phyloP scores from a whole-genome alignment of 2,329 filamentous ascomycete genomes.

The Seiridium unicorne region DNA sequence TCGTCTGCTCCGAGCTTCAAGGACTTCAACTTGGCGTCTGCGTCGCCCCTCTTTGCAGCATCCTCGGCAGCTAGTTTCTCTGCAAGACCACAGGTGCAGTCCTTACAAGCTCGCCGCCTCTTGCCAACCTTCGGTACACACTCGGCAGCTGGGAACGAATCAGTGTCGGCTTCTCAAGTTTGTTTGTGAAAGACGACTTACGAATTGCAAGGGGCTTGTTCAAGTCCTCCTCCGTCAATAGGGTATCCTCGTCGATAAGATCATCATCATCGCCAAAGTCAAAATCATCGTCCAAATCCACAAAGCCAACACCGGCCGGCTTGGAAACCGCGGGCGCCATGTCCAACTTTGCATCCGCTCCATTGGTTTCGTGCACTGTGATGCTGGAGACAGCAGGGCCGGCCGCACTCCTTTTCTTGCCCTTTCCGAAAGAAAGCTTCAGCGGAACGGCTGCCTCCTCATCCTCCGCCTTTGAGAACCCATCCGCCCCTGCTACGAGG shows the following conservation, averaged over 20 bases:
- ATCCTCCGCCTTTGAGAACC: slow-evolving; percentile 72
- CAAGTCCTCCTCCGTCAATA: slow-evolving; percentile 84
- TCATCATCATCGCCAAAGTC: slow-evolving; percentile 70
- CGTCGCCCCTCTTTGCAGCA: slow-evolving; percentile 59
- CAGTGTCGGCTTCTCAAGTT: slow-evolving; percentile 12
- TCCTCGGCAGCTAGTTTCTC: slow-evolving; percentile 87
- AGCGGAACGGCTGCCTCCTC: slow-evolving; percentile 55
- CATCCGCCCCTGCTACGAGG: slow-evolving; percentile 60
- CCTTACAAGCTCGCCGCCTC: slow-evolving; percentile 91
- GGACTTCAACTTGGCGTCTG: slow-evolving; percentile 61
- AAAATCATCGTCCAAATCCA: slow-evolving; percentile 66
- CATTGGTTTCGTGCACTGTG: slow-evolving; percentile 35
- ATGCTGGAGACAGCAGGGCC: slow-evolving; percentile 28
- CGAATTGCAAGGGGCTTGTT: slow-evolving; percentile 75
- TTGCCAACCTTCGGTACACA: slow-evolving; percentile 87
- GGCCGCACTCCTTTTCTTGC: slow-evolving; percentile 49
- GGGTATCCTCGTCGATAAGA: slow-evolving; percentile 84
- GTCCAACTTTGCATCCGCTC: slow-evolving; percentile 32
- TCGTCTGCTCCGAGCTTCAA: slow-evolving; percentile 76
- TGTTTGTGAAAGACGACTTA: slow-evolving; percentile 46
- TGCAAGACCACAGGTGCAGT: slow-evolving; percentile 93
- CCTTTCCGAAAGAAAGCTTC: slow-evolving; percentile 62
- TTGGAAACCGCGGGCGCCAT: slow-evolving; percentile 35
- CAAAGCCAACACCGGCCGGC: slow-evolving; percentile 63
- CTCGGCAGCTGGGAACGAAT: slow-evolving; percentile 61